Evolutionary conservation across 805 yeast species (phyloP), one percentile per base, ranked within the genome.

Genomic region (Zygosaccharomyces gambellarensis): DNA sequence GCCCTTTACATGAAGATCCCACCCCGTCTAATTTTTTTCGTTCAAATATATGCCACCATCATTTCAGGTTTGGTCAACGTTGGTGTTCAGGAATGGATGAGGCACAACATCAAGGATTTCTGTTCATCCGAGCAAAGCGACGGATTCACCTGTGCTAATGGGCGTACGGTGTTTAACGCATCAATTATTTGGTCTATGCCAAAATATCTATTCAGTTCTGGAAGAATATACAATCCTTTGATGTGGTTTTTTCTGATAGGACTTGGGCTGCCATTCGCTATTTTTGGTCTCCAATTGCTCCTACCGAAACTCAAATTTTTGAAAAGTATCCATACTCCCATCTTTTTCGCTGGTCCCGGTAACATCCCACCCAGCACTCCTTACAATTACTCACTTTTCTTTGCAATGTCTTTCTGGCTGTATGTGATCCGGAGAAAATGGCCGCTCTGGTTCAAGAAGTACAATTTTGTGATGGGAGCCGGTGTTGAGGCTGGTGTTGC

Each of bases 341-440:
- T 83, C 9, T 82, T 87, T 47, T 76, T 86, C 58, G 71, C 76
- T 17, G 76, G 80, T 5, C 67, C 78, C n/a, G 83, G 82, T 40
- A 72, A 74, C 56, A 79, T 83, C 57, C 90, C 92, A 12, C 90
- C 92, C 38, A 84, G 87, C 34, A 82, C 89, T 4, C 81, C 86
- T 27, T 83, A 82, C 64, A 82, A 81, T 63, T 82, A 81, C 64
- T 76, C 82, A 1, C 74, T 79, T 22, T 81, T 80, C 32, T 71
- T 80, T 44, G 64, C 69, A 2, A 57, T 76, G 47, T 75, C 81
- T 7, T 74, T 67, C 48, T 55, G 70, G 28, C 71, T 80, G 63
- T 73, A 72, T 56, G 62, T 67, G 34, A 66, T 81, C 41, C 77
- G 75, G 53, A 70, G 68, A 40, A 68, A 68, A 50, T 80, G 77